Conservation (phyloP, 768 basidiomycete genomes). For the Boletellus emodensis region DNA sequence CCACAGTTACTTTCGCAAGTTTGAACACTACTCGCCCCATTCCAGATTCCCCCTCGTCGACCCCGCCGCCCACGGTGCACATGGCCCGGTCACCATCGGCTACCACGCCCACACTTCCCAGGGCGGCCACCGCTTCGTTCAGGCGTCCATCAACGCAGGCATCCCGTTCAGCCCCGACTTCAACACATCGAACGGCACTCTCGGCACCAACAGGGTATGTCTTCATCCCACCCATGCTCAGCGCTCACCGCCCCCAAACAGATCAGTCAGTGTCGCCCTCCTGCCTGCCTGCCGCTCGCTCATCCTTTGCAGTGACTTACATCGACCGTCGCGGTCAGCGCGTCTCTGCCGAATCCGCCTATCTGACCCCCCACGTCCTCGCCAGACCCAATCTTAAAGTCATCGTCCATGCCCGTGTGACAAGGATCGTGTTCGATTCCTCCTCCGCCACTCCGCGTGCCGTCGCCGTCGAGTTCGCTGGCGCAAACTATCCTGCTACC, state of each 20-base stretch:
- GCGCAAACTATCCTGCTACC: slow-evolving; percentile 17
- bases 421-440: slow-evolving; percentile 53
- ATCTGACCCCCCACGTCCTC: slow-evolving; percentile 62
- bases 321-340: slow-evolving; percentile 49
- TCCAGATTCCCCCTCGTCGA: slow-evolving; percentile 49
- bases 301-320: slow-evolving; percentile 55
- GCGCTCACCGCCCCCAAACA: slow-evolving; percentile 9
- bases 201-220: slow-evolving; percentile 60
- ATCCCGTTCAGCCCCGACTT: slow-evolving; percentile 54
- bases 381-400: slow-evolving; percentile 63
- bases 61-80: slow-evolving; percentile 39
- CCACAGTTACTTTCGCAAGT: slow-evolving; percentile 64
- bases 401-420: slow-evolving; percentile 51
- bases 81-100: slow-evolving; percentile 59
- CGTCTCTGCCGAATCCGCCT: slow-evolving; percentile 62
- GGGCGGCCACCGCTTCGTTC: slow-evolving; percentile 49
- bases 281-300: neutral
- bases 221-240: neutral
- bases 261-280: slow-evolving; percentile 37
- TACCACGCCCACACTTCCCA: slow-evolving; percentile 48
- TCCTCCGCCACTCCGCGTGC: slow-evolving; percentile 41
- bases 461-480: slow-evolving; percentile 58
- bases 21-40: slow-evolving; percentile 56
- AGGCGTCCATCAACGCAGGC: slow-evolving; percentile 47
- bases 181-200: slow-evolving; percentile 50